Percentiles rank a stretch among this genome's conserved stretches.
Evolutionary conservation across 2,329 filamentous ascomycete genomes (phyloP).

Genomic region (Cercospora berteroae): DNA sequence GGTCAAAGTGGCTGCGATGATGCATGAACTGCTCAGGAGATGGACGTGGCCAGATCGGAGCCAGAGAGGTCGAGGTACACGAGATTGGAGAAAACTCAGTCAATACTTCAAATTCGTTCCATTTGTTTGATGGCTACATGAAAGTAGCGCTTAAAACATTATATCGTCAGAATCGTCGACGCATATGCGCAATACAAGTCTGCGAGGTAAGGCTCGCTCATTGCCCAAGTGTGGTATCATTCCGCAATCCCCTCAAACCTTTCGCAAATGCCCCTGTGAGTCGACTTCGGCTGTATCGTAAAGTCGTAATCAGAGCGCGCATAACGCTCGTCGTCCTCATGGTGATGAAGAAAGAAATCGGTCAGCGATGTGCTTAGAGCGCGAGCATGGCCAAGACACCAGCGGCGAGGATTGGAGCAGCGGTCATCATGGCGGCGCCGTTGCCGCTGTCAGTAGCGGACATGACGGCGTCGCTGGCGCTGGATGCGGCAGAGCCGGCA

Average conservation of each 20-base stretch:
- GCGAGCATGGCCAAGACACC: slow-evolving; percentile 46
- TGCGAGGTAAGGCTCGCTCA: slow-evolving; percentile 8
- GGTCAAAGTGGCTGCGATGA: background rate
- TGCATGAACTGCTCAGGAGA: background rate
- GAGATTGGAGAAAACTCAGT: background rate
- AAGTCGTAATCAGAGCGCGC: slow-evolving; percentile 16
- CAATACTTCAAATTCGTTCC: background rate
- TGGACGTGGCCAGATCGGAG: background rate
- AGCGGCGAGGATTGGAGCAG: slow-evolving; percentile 36
- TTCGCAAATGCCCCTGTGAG: slow-evolving; percentile 4
- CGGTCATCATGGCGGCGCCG: slow-evolving; percentile 35
- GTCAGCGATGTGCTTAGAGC: slow-evolving; percentile 44
- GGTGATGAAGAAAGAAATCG: slow-evolving; percentile 26
- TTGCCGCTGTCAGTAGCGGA: slow-evolving; percentile 22
- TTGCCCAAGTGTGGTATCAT: slow-evolving; percentile 21
- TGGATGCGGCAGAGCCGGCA: slow-evolving; percentile 14
- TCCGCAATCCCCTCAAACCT: slow-evolving; percentile 11
- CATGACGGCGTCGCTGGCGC: slow-evolving; percentile 13
- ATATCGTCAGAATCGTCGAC: slow-evolving; percentile 6
- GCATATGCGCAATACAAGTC: slow-evolving; percentile 4
- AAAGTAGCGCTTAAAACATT: background rate
- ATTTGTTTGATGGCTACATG: background rate
- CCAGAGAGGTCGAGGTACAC: background rate
- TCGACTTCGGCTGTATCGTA: slow-evolving; percentile 17
- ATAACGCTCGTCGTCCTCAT: background rate